Percentiles rank a stretch among this genome's conserved stretches.
These are phyloP conservation scores for Aspergillus pseudoviridinutans DNA, from an alignment of 2,329 filamentous ascomycete genomes.

Conservation along the genomic window DNA sequence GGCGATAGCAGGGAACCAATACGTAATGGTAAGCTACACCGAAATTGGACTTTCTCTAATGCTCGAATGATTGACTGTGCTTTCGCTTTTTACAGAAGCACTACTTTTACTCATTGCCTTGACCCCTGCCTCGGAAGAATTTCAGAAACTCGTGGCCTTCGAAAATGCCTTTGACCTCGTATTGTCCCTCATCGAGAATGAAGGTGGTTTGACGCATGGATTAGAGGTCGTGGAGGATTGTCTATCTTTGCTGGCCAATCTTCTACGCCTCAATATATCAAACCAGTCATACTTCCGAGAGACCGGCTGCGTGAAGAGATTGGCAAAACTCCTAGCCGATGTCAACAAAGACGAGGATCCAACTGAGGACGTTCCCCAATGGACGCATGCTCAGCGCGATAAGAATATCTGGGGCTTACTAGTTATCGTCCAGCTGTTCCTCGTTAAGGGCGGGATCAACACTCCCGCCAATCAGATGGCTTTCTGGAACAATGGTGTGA, in stretches of 20 bases:
- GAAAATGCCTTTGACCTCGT: constrained; percentile 88
- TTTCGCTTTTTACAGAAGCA: constrained; percentile 53
- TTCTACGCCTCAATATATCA: constrained; percentile 78
- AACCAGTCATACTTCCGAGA: constrained; percentile 95
- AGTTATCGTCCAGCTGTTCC: constrained; percentile 79
- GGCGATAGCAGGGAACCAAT: constrained; percentile 84
- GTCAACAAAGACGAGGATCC: constrained; percentile 53
- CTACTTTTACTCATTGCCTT: constrained; percentile 83
- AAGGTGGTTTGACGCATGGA: constrained; percentile 78
- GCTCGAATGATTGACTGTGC: constrained; percentile 7
- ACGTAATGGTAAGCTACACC: constrained; percentile 60
- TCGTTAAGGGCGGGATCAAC: constrained; percentile 73
- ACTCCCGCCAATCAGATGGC: constrained; percentile 79
- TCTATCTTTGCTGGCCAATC: constrained; percentile 81
- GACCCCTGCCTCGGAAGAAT: constrained; percentile 78
- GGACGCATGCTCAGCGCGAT: constrained; percentile 73
- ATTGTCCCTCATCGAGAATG: constrained; percentile 74
- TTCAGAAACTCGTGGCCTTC: constrained; percentile 94
- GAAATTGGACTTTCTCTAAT: not conserved
- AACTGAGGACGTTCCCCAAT: constrained; percentile 62
- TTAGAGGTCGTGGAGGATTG: constrained; percentile 90
- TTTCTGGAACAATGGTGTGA: constrained; percentile 78
- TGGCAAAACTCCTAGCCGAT: constrained; percentile 65
- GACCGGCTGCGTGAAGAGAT: constrained; percentile 71
- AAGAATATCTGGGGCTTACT: constrained; percentile 90